Percentiles rank a stretch among this genome's conserved stretches.
Evolutionary conservation across 2,329 filamentous ascomycete species (phyloP).

Genomic region (Fusarium torreyae): DNA sequence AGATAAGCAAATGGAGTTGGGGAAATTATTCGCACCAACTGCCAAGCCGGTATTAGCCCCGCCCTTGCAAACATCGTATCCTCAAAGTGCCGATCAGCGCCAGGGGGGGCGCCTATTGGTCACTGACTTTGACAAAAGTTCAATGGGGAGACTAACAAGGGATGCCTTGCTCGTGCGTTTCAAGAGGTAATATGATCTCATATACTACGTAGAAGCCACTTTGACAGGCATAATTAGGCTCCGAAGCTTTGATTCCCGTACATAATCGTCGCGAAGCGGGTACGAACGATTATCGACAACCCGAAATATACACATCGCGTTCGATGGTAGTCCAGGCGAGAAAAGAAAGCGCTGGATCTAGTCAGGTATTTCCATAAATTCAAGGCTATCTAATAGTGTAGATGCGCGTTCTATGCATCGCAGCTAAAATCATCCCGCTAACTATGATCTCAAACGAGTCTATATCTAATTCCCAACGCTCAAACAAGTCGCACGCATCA

Average conservation of each 20-base stretch:
- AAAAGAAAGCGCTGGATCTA: too few species aligned
- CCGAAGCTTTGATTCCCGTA: too few species aligned
- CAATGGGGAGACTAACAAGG: neutral
- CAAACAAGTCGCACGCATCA: slow-evolving; percentile 34
- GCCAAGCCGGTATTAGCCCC: neutral
- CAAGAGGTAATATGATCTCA: neutral
- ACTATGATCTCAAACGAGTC: neutral
- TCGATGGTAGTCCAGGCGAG: too few species aligned
- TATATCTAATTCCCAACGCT: neutral
- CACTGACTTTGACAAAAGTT: neutral
- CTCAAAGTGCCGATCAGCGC: neutral
- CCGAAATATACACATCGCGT: too few species aligned
- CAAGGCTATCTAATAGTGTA: neutral
- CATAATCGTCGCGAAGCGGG: too few species aligned
- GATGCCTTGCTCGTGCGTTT: neutral
- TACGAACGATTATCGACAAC: too few species aligned
- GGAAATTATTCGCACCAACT: neutral
- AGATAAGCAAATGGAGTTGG: slow-evolving; percentile 1
- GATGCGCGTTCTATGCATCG: neutral
- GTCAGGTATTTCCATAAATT: too few species aligned
- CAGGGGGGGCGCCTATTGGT: neutral
- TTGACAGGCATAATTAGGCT: too few species aligned
- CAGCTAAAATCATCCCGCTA: slow-evolving; percentile 1
- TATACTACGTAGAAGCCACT: too few species aligned
- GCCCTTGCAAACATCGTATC: neutral